phyloP scores from a whole-genome alignment of 2,329 filamentous ascomycete species.

The Biscogniauxia mediterranea region DNA sequence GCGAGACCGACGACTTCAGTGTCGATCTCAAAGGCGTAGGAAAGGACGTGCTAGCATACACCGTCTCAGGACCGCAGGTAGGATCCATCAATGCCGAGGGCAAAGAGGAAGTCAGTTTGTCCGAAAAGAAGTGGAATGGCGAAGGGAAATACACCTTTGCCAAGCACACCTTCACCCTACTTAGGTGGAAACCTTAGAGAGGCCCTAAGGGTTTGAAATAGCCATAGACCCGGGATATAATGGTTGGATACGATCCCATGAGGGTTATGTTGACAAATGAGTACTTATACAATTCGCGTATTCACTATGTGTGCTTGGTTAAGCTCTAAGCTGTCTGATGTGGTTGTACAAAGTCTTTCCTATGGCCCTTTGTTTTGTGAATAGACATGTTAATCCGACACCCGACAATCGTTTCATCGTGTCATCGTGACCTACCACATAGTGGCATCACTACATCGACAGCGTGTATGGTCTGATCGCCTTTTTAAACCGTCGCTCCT shows the following conservation, averaged over 20 bases:
- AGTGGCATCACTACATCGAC: neutral
- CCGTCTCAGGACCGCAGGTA: conserved; percentile 57
- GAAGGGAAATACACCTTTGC: conserved; percentile 62
- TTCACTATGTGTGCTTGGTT: conserved; percentile 2
- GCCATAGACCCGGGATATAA: too few relatives aligned
- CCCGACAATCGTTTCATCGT: conserved; percentile 17
- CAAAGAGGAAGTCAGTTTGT: conserved; percentile 60
- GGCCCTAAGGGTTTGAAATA: neutral
- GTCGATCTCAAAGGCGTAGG: conserved; percentile 58
- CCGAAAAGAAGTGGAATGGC: conserved; percentile 63
- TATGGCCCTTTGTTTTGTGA: neutral
- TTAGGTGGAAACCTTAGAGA: conserved; percentile 45
- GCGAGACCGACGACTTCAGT: conserved; percentile 57
- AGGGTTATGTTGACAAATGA: conserved; percentile 9
- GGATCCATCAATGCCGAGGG: conserved; percentile 61
- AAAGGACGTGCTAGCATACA: conserved; percentile 57
- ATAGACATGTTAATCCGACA: conserved; percentile 9
- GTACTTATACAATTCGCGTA: conserved; percentile 27
- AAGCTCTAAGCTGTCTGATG: conserved; percentile 11
- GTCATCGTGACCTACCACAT: conserved; percentile 8
- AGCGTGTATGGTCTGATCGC: neutral
- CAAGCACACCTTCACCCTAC: conserved; percentile 68
- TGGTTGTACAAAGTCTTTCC: conserved; percentile 16
- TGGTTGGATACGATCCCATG: neutral
- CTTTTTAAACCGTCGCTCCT: neutral